A percentile compares a stretch with the other conserved stretches of the same genome.
phyloP scores from a whole-genome alignment of 139 green algal species.

The Asterochloris erici region DNA sequence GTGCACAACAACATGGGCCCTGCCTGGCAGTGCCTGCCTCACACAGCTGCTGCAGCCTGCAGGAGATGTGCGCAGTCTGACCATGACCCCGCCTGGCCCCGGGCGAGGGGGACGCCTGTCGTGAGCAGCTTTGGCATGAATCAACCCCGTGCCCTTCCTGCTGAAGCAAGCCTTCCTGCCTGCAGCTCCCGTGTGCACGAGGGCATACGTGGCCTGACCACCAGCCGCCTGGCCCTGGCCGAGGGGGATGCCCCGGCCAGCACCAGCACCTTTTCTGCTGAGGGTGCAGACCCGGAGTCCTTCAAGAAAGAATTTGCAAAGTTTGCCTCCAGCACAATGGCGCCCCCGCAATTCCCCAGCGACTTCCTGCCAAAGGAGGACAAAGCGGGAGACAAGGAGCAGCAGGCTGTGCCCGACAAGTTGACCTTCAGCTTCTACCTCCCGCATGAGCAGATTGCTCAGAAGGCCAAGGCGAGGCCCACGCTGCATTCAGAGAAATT shows the following conservation, averaged over 20 bases:
- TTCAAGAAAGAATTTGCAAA: constrained; percentile 43
- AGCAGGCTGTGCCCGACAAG: constrained; percentile 57
- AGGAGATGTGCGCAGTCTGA: too few relatives aligned
- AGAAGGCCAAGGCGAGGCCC: constrained; percentile 26
- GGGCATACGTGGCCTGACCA: neutral
- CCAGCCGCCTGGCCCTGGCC: neutral
- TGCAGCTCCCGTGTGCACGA: neutral
- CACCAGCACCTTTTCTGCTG: neutral
- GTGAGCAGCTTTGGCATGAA: too few relatives aligned
- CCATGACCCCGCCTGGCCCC: too few relatives aligned
- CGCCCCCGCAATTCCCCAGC: constrained; percentile 34
- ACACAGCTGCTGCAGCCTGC: too few relatives aligned
- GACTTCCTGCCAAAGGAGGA: constrained; percentile 40
- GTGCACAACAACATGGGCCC: too few relatives aligned
- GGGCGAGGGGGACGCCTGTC: too few relatives aligned
- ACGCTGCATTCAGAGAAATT: neutral
- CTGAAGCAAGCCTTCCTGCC: too few relatives aligned
- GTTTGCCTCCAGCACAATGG: constrained; percentile 11
- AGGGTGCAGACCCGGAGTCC: constrained; percentile 1
- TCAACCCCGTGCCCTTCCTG: too few relatives aligned
- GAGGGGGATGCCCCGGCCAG: too few relatives aligned
- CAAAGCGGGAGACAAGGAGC: constrained; percentile 15
- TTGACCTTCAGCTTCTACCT: constrained; percentile 82
- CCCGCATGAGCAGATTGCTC: constrained; percentile 53
- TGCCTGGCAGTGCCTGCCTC: too few relatives aligned